Percentiles rank a stretch among this genome's conserved stretches.
Conservation (phyloP, 148 eudicot genomes). For the Selenicereus undatus region DNA sequence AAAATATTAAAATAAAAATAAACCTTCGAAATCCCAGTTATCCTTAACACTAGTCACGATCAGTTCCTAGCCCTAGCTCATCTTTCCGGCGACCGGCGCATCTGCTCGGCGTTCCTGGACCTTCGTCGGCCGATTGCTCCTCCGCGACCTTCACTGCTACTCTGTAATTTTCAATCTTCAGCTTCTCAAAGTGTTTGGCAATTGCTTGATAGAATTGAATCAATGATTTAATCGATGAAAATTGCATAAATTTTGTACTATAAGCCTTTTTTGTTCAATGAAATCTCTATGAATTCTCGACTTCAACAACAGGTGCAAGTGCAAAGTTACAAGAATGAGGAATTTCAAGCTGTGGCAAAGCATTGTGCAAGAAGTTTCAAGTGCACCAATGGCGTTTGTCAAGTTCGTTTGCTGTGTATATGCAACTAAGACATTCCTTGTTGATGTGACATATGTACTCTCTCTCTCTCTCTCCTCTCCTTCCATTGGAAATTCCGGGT, state of each 20-base stretch:
- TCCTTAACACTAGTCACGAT: too few species aligned
- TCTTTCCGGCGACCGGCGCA: too few species aligned
- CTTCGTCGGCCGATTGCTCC: too few species aligned
- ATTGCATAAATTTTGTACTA: not conserved
- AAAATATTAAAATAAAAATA: too few species aligned
- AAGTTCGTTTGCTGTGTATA: constrained; percentile 56
- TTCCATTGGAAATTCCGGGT: not conserved
- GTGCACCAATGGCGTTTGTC: constrained; percentile 31
- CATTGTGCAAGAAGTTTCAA: constrained; percentile 45
- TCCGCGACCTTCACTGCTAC: too few species aligned
- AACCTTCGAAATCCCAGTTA: too few species aligned
- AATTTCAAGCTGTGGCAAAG: constrained; percentile 31
- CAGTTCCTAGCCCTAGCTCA: too few species aligned
- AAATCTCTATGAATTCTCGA: not conserved
- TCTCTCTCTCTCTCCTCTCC: constrained; percentile 1
- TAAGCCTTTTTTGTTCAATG: not conserved
- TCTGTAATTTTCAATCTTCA: too few species aligned
- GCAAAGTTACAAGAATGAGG: constrained; percentile 3
- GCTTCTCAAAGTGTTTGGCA: too few species aligned
- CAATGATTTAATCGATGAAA: not conserved
- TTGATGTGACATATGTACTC: constrained; percentile 43
- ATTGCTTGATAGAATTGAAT: not conserved
- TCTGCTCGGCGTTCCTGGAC: too few species aligned
- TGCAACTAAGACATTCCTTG: constrained; percentile 53
- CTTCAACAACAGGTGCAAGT: not conserved